Base-by-base conservation (phyloP, 805 yeast species). In the Yarrowia keelungensis region DNA sequence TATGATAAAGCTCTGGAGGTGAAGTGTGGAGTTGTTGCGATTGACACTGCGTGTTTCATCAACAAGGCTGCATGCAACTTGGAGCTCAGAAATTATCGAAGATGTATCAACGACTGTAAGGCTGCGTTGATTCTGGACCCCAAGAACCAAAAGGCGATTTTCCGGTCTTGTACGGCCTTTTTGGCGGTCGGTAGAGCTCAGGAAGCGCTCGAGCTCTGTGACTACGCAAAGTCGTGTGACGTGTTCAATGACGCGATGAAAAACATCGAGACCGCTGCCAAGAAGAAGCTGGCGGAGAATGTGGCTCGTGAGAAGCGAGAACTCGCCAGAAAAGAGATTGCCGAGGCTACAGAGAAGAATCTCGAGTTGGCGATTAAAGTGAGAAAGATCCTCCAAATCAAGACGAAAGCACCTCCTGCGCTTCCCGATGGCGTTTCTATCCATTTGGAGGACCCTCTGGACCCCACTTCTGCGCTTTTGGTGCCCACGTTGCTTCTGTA, bases 61-160 rank as follows among this genome's bases (percentile, higher is more conserved):
- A 95, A 95, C 77, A 84, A 97, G 70, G 97, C 98, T 1, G 97
- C 97, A 1, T 90, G 97, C 78, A 91, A 94, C 74, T 81, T 95
- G 71, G 97, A 90, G 75, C 80, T 95, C 73, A 82, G 88, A 73
- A 95, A 95, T 78, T 94, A 87, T 78, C 85, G 98, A 79, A 81
- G 86, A 68, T 91, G 97, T 75, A 88, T 95, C 71, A 90, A 89
- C 71, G 98, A 94, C 77, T 91, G 97, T 76, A 88, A 88, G 72
- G 83, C 82, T 62, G 92, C 91, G 7, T 79, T 95, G 71, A 76
- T 80, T 61, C 74, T 84, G 2, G 91, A 91, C 73, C 89, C 91
- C 1, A 82, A 81, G 70, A 91, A 89, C 74, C 81, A 89, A 59
- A 95, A 95, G 79, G 98, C 98, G 0, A 86, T 90, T 74, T 95